Evolutionary conservation across 306 rosid genomes (phyloP).

Genomic region (Quercus berberidifolia): DNA sequence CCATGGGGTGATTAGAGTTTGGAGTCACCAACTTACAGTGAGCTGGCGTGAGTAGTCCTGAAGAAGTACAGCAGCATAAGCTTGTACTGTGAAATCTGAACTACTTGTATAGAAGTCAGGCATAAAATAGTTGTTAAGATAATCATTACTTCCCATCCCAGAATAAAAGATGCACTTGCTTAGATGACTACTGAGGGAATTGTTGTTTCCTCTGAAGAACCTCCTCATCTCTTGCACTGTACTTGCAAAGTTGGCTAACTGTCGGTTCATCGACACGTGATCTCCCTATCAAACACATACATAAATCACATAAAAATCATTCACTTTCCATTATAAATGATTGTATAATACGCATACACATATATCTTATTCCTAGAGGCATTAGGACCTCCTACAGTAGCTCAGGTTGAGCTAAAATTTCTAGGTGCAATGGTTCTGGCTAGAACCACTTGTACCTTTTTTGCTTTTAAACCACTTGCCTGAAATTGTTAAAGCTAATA

Average conservation of each 20-base stretch:
- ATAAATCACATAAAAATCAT: background rate
- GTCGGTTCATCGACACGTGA: constrained; percentile 69
- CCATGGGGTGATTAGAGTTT: background rate
- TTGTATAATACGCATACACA: background rate
- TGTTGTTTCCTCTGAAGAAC: constrained; percentile 60
- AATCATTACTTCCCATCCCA: constrained; percentile 96
- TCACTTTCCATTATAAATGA: background rate
- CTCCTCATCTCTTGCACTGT: constrained; percentile 59
- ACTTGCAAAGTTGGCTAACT: constrained; percentile 56
- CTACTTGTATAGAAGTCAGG: constrained; percentile 62
- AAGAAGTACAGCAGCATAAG: constrained; percentile 62
- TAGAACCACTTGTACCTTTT: no score
- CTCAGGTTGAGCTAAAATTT: background rate
- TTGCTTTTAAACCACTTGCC: no score
- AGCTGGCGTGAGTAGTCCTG: constrained; percentile 67
- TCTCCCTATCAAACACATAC: constrained; percentile 49
- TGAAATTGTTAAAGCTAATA: no score
- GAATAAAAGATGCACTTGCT: constrained; percentile 66
- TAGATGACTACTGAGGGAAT: constrained; percentile 43
- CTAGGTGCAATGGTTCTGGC: no score
- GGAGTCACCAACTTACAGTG: constrained; percentile 30
- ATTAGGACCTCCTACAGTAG: background rate
- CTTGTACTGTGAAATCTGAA: constrained; percentile 47
- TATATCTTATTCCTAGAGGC: background rate
- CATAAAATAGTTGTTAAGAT: constrained; percentile 89